Base-by-base conservation (phyloP, 768 basidiomycete species). In the Myochromella boudieri region DNA sequence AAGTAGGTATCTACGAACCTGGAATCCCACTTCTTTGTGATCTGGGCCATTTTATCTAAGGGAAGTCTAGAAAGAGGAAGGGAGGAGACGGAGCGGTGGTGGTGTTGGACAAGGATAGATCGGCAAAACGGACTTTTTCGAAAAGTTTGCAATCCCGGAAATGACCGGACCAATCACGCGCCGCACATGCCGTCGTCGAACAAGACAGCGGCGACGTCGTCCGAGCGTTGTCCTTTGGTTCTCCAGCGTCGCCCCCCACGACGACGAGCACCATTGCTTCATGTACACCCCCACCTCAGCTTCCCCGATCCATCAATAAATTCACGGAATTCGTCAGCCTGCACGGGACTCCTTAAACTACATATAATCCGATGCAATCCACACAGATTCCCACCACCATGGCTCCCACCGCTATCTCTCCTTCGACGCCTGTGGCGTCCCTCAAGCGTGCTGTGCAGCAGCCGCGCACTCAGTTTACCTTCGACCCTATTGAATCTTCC, bases 401-500 rank as follows among this genome's bases (percentile, higher is more conserved):
- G 52, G 48, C 49, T 29, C 48, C 48, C 18, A 46, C 44, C 29
- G 46, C 56, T n/a, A 29, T 52, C 39, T 49, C 40, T n/a, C 45
- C 50, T 22, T 18, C 37, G 2, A 14, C 26, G 12, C 41, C 37
- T 9, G 15, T 26, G 9, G 58, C 59, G n/a, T 70, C 76, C 12
- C 68, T 57, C n/a, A 56, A 65, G 32, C 41, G 64, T 25, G 11
- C 52, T 25, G 57, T 65, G 46, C 43, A 55, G 5, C 59, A 67
- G 7, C 56, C 51, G 24, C 68, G 72, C 33, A 61, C 69, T 2
- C 43, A 58, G 18, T 90, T 89, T 59, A 59, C 77, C 0, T 95
- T 98, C 56, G 93, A 97, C 59, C 48, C 81, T 0, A 81, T 98
- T 53, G 82, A 89, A 49, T 85, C 83, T 12, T 91, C 95, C 0